Evolutionary conservation across 495 filamentous ascomycete species (phyloP), one percentile per base, ranked within the genome.

Genomic region (Massariosphaeria phaeospora): DNA sequence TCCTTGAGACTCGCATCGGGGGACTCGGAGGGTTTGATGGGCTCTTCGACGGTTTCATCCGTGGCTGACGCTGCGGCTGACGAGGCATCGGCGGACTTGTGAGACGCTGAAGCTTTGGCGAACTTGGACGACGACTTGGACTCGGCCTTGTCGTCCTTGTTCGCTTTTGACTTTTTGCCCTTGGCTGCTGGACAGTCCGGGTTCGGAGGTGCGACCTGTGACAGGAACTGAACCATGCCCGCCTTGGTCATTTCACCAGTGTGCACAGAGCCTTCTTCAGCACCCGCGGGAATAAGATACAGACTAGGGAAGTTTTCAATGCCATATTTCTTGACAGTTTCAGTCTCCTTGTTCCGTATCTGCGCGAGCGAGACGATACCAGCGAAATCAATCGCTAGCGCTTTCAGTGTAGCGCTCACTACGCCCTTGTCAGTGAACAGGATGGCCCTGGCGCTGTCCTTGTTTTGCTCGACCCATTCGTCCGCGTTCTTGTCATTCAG

Each of bases 381-480:
- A n/a, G 90, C 73, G 69, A 91, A 97, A 57, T 97, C 94, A 53
- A 95, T 86, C 1, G 94, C 91, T 21, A 97, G 66, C 26, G 88
- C 83, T 69, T 85, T 88, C 49, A 95, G 76, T 12, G 96, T 72
- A 9, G 90, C 76, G 67, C 86, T 87, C 0, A 86, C 91, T 12
- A 84, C 85, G 1, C 91, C 91, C 71, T 97, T 97, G 53, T 96
- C 88, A 1, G 86, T 96, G 72, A 99, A 97, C 11, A 97, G 74
- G 35, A 99, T 82, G 3, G 88, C 90, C 73, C 95, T 97, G 30
- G 88, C 79, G 4, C 79, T 77, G 33, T 86, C 81, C 52, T 88
- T 85, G 36, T 83, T 80, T 59, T 83, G 77, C 18, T 75, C 72
- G 34, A 96, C 70, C 80, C 88, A 96, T 17, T 75, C 75, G 52